Conservation (phyloP, 2,329 filamentous ascomycete species). For the Fusarium fracticaudum region DNA sequence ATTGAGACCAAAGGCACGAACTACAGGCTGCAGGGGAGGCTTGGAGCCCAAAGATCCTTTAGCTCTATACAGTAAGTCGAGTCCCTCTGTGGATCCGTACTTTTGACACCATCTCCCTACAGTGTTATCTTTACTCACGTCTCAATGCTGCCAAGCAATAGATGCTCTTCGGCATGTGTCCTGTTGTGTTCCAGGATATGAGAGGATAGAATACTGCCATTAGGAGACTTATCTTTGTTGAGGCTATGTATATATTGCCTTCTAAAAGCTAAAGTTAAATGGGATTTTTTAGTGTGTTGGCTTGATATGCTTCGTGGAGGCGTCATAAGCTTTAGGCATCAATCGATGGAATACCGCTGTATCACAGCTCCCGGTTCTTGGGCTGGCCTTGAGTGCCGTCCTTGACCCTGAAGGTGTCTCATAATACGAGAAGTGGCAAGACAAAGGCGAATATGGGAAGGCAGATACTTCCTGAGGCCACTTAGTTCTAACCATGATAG, state of each 20-base stretch:
- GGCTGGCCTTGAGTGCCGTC: background rate
- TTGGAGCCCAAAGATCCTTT: too few relatives aligned
- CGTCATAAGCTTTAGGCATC: too few relatives aligned
- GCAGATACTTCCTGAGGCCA: background rate
- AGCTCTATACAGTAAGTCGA: too few relatives aligned
- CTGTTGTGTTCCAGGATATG: background rate
- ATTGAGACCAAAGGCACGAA: too few relatives aligned
- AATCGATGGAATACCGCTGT: background rate
- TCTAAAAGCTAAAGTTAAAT: too few relatives aligned
- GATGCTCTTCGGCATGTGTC: background rate
- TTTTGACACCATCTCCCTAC: too few relatives aligned
- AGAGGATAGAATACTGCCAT: background rate
- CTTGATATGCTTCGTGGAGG: too few relatives aligned
- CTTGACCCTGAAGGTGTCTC: background rate
- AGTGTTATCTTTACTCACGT: background rate
- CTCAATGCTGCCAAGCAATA: background rate
- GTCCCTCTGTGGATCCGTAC: too few relatives aligned
- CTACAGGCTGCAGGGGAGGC: too few relatives aligned
- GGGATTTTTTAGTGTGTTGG: too few relatives aligned
- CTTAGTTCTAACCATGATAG: background rate
- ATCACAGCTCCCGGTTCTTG: background rate
- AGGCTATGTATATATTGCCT: too few relatives aligned
- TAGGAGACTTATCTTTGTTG: too few relatives aligned
- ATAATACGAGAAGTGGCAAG: background rate
- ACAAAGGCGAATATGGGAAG: background rate